A percentile compares a stretch with the other conserved stretches of the same genome.
Evolutionary conservation across 192 early-diverging fungal species (phyloP).

Genomic region (Entomortierella chlamydospora): DNA sequence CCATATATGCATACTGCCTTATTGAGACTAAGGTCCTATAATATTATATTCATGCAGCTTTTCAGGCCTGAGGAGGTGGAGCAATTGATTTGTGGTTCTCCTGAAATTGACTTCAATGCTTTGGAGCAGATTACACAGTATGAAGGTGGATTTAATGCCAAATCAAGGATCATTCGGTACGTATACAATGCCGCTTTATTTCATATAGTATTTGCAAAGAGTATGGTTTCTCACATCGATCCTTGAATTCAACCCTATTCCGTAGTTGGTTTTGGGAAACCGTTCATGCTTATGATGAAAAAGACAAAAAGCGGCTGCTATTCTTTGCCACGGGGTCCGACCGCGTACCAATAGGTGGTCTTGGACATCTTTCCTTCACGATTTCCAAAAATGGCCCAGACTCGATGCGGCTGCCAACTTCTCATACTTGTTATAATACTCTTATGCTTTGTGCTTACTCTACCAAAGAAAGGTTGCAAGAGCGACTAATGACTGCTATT

Average conservation of each 20-base stretch:
- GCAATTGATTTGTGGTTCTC: constrained; percentile 87
- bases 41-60: constrained; percentile 48
- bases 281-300: constrained; percentile 82
- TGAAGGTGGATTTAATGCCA: constrained; percentile 82
- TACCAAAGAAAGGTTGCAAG: constrained; percentile 80
- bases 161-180: constrained; percentile 73
- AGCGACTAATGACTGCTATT: constrained; percentile 65
- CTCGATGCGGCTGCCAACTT: constrained; percentile 88
- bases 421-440: constrained; percentile 95
- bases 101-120: constrained; percentile 85
- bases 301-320: constrained; percentile 87
- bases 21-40: background rate
- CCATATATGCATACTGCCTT: too few relatives aligned
- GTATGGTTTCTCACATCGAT: background rate
- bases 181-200: background rate
- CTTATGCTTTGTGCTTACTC: constrained; percentile 88
- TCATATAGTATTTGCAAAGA: too few relatives aligned
- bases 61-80: constrained; percentile 93
- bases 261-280: constrained; percentile 85
- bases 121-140: constrained; percentile 84
- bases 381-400: constrained; percentile 89
- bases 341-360: constrained; percentile 88
- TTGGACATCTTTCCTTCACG: constrained; percentile 87
- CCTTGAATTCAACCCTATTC: too few relatives aligned
- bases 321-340: constrained; percentile 95